Evolutionary conservation across 192 early-diverging fungal genomes (phyloP).

Genomic region (Phlyctochytrium bullatum): DNA sequence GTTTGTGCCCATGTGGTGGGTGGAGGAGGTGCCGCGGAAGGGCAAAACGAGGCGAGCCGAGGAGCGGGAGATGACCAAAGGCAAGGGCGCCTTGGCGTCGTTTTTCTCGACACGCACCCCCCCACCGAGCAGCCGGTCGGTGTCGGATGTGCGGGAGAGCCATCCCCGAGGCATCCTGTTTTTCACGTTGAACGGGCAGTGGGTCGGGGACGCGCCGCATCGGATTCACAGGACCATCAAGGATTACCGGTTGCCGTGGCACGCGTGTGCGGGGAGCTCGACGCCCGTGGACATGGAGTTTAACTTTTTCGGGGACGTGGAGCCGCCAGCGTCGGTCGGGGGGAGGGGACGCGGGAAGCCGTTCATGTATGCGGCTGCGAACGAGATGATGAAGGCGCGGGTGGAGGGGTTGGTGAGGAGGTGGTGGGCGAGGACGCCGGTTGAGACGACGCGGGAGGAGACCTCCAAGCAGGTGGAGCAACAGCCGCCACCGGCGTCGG

Average conservation of each 20-base stretch:
- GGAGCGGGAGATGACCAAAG: neutral
- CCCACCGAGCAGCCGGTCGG: neutral
- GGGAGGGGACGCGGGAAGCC: neutral
- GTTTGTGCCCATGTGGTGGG: neutral
- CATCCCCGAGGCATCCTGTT: conserved; percentile 22
- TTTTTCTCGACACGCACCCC: neutral
- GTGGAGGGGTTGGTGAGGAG: neutral
- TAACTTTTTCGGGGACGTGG: conserved; percentile 22
- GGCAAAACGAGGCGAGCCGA: neutral
- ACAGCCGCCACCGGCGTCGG: no score
- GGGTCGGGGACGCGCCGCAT: conserved; percentile 40
- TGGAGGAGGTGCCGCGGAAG: neutral
- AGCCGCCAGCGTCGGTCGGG: neutral
- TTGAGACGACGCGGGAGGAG: no score
- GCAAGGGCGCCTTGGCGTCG: neutral
- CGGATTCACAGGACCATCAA: conserved; percentile 10
- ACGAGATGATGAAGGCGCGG: conserved; percentile 1
- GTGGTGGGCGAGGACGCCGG: neutral
- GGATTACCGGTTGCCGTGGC: conserved; percentile 24
- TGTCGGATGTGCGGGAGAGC: neutral
- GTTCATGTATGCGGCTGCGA: conserved; percentile 22
- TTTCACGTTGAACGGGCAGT: conserved; percentile 43
- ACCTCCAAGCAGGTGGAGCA: no score
- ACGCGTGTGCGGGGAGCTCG: conserved; percentile 19
- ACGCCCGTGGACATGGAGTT: conserved; percentile 17